Conservation (phyloP, 257 asterid species). For the Hygrophila difformis region DNA sequence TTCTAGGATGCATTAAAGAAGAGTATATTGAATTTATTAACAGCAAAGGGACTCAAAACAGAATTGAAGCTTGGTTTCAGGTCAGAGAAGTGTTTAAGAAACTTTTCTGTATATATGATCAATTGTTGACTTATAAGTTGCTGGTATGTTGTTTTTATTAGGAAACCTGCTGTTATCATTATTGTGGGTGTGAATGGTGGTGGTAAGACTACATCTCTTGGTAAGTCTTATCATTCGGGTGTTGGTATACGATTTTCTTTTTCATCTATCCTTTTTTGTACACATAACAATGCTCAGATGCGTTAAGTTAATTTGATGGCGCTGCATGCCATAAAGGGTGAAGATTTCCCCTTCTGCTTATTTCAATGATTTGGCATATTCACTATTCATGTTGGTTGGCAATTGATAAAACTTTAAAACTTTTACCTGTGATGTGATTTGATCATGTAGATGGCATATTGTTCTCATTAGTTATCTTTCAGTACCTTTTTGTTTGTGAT, state of each 20-base stretch:
- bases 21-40: slow-evolving; percentile 64
- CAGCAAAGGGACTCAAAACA: slow-evolving; percentile 73
- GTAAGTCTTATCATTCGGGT: slow-evolving; percentile 37
- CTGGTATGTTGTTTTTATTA: slow-evolving; percentile 23
- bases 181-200: slow-evolving; percentile 99
- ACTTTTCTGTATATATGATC: not conserved
- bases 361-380: too few species aligned
- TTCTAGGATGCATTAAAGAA: slow-evolving; percentile 72
- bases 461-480: not conserved
- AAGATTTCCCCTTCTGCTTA: too few species aligned
- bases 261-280: too few species aligned
- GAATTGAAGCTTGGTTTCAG: slow-evolving; percentile 88
- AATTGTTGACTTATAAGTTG: slow-evolving; percentile 9
- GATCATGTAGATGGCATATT: too few species aligned
- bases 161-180: slow-evolving; percentile 96
- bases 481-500: not conserved
- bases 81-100: slow-evolving; percentile 27
- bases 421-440: too few species aligned
- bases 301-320: too few species aligned
- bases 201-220: slow-evolving; percentile 95
- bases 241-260: too few species aligned
- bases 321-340: too few species aligned
- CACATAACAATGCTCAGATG: too few species aligned
- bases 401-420: not conserved
- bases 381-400: slow-evolving; percentile 6